Conservation (phyloP, 177 flowering plant species). For the Tripterygium wilfordii region DNA sequence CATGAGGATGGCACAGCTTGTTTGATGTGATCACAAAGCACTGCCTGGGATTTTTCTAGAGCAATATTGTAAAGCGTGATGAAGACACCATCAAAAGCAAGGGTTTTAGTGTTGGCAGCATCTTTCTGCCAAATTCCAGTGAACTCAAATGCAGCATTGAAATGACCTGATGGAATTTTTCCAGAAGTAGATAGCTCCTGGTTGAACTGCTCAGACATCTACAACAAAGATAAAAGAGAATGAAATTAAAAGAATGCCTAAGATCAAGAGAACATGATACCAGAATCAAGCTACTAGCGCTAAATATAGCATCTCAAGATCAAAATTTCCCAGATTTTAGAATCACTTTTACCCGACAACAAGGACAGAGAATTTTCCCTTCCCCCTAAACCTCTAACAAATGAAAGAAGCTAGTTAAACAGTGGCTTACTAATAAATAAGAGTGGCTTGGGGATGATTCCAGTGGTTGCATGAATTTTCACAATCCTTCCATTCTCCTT, state of each 20-base stretch:
- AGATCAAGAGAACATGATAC: no score
- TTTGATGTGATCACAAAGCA: slow-evolving; percentile 63
- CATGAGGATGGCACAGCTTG: slow-evolving; percentile 81
- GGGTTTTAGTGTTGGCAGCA: slow-evolving; percentile 75
- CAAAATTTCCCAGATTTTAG: no score
- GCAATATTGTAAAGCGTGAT: slow-evolving; percentile 66
- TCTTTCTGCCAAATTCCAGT: slow-evolving; percentile 78
- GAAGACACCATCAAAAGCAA: slow-evolving; percentile 82
- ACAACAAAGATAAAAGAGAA: slow-evolving; percentile 7
- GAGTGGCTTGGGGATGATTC: no score
- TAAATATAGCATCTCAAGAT: background rate
- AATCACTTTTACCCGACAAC: no score
- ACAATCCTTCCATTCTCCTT: no score
- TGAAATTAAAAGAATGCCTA: slow-evolving; percentile 22
- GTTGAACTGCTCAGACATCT: slow-evolving; percentile 93
- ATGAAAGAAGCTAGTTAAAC: no score
- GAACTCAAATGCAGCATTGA: slow-evolving; percentile 72
- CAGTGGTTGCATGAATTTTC: no score
- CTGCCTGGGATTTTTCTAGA: slow-evolving; percentile 59
- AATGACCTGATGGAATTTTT: slow-evolving; percentile 78
- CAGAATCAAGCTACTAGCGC: background rate
- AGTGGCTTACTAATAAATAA: no score
- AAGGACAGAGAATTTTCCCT: no score
- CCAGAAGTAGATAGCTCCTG: slow-evolving; percentile 71
- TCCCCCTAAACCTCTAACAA: no score